Conservation (phyloP, 345 rosid species). For the Ceriops decandra region DNA sequence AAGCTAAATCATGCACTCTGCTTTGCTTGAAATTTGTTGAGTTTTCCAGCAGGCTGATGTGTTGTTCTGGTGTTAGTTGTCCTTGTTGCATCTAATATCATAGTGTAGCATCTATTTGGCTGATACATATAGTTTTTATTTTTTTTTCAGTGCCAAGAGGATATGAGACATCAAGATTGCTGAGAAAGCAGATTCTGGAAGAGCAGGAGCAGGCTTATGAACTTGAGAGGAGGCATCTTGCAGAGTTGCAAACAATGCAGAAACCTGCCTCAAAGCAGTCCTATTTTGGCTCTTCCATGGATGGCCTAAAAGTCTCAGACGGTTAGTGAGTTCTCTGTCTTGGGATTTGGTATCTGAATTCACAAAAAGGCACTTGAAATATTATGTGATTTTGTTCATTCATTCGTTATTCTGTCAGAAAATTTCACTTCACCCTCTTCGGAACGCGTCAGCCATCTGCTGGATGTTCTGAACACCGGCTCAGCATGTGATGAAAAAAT, state of each 20-base stretch:
- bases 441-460: slow-evolving; percentile 32
- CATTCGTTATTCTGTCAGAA: slow-evolving; percentile 19
- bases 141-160: slow-evolving; percentile 43
- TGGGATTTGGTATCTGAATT: not conserved
- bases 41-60: not conserved
- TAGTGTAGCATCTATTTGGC: not conserved
- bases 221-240: slow-evolving; percentile 37
- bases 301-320: slow-evolving; percentile 35
- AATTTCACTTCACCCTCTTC: slow-evolving; percentile 30
- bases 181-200: slow-evolving; percentile 46
- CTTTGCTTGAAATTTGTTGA: not conserved
- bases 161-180: slow-evolving; percentile 36
- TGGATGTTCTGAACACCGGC: slow-evolving; percentile 34
- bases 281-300: slow-evolving; percentile 29
- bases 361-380: too few relatives aligned
- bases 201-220: slow-evolving; percentile 43
- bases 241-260: slow-evolving; percentile 29
- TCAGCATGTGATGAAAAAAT: slow-evolving; percentile 22
- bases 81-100: not conserved
- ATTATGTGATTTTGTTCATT: not conserved
- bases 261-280: slow-evolving; percentile 31
- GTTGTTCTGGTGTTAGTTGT: not conserved
- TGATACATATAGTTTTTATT: not conserved
- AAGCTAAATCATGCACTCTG: not conserved
- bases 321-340: slow-evolving; percentile 18